phyloP scores from a whole-genome alignment of 2,329 filamentous ascomycete species.

The Teratosphaeria gauchensis region DNA sequence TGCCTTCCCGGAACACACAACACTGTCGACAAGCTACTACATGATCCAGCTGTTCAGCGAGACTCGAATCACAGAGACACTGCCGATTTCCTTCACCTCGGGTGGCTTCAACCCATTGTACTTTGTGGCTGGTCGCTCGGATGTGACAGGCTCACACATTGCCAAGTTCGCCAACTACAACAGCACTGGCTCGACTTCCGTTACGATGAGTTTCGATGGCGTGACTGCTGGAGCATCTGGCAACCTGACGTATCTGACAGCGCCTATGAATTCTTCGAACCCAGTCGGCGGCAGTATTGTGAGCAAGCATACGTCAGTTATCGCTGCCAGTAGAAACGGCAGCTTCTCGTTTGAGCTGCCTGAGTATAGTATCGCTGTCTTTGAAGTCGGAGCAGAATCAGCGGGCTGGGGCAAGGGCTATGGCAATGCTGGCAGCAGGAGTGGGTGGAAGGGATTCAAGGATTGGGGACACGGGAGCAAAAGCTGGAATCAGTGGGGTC shows the following conservation, averaged over 20 bases:
- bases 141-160: constrained; percentile 27
- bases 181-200: constrained; percentile 30
- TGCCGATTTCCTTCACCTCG: constrained; percentile 30
- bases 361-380: constrained; percentile 46
- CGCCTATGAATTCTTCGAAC: constrained; percentile 20
- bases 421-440: constrained; percentile 1
- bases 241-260: constrained; percentile 35
- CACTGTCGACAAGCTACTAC: constrained; percentile 22
- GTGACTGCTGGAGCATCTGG: constrained; percentile 24
- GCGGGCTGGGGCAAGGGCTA: constrained; percentile 6
- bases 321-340: constrained; percentile 38
- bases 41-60: constrained; percentile 33
- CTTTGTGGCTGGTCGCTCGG: constrained; percentile 36
- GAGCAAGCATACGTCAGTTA: constrained; percentile 28
- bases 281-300: constrained; percentile 41
- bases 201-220: constrained; percentile 29
- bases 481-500: background rate
- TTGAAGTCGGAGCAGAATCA: constrained; percentile 29
- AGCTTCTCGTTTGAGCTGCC: constrained; percentile 45
- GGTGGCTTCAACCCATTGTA: constrained; percentile 33
- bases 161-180: constrained; percentile 44
- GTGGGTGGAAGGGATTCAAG: constrained; percentile 10
- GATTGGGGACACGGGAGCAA: constrained; percentile 2
- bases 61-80: constrained; percentile 36
- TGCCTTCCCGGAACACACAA: constrained; percentile 28